phyloP scores from a whole-genome alignment of 768 basidiomycete species.

The Tubosaeta sp. region DNA sequence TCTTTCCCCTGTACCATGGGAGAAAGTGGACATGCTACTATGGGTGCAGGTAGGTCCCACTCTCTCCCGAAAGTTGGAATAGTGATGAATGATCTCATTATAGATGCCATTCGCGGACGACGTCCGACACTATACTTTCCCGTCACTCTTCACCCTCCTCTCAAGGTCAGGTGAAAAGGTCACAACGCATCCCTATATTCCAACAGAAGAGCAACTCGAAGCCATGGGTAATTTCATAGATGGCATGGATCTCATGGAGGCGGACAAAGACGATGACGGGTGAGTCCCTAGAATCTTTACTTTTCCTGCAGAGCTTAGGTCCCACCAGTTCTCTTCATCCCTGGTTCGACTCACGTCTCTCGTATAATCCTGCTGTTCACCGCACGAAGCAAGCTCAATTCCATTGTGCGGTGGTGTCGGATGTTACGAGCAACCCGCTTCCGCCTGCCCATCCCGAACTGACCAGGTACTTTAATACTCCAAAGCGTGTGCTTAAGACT shows the following conservation, averaged over 20 bases:
- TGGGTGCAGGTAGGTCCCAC: slow-evolving; percentile 69
- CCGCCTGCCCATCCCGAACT: slow-evolving; percentile 85
- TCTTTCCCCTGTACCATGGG: slow-evolving; percentile 57
- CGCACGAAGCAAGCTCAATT: slow-evolving; percentile 91
- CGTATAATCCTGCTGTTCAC: slow-evolving; percentile 89
- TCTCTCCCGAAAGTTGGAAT: not conserved
- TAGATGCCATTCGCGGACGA: slow-evolving; percentile 98
- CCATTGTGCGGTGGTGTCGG: slow-evolving; percentile 75
- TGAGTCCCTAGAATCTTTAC: slow-evolving; percentile 28
- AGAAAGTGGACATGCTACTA: slow-evolving; percentile 72
- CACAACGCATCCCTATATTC: slow-evolving; percentile 75
- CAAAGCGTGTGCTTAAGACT: slow-evolving; percentile 60
- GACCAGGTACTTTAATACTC: slow-evolving; percentile 79
- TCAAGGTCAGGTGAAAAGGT: slow-evolving; percentile 73
- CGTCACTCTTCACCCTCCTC: slow-evolving; percentile 68
- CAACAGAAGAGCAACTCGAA: slow-evolving; percentile 68
- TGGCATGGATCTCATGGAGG: slow-evolving; percentile 79
- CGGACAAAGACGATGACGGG: slow-evolving; percentile 75
- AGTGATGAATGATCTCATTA: not conserved
- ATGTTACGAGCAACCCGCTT: slow-evolving; percentile 70
- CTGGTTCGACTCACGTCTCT: slow-evolving; percentile 76
- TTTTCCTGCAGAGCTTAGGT: slow-evolving; percentile 1
- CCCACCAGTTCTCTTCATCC: slow-evolving; percentile 49
- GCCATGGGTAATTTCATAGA: slow-evolving; percentile 90
- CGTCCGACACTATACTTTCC: slow-evolving; percentile 81